Base-by-base conservation (phyloP, 768 basidiomycete genomes). In the Termitomyces sp. region DNA sequence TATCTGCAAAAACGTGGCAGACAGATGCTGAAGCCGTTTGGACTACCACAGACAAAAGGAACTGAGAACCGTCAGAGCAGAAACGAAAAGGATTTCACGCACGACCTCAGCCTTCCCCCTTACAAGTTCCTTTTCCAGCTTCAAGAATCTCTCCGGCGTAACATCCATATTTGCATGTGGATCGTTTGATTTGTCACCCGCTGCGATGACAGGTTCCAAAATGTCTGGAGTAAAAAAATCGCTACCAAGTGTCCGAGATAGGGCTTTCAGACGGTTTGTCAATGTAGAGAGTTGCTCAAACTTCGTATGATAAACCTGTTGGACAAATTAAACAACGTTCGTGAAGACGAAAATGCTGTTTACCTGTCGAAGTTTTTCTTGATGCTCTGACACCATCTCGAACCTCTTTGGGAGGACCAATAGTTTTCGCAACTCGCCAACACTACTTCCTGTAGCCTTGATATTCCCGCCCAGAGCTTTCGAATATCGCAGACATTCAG, bases 51-150 rank as follows among this genome's bases (percentile, higher is more conserved):
- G 25, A 35, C 45, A 40, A n/a, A 39, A 33, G 46, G 12, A 5
- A 11, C 52, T 55, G 42, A 56, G 47, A 50, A 48, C 4, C 18
- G 49, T 29, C 20, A 40, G 12, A 18, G 11, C 16, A 23, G 38
- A 15, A 15, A 22, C 10, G n/a, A 38, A 47, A 42, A 44, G 36
- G 12, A 25, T 38, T 49, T 4, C 20, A 76, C 89, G 64, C 62
- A 92, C 89, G 51, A 92, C 79, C 80, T 95, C 93, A n/a, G 81
- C 80, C 69, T 93, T 93, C 11, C 90, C 91, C 50, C 88, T 77
- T 10, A 89, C 85, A 16, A 94, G 79, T 63, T 94, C 91, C 66
- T 89, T 88, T 75, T 94, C 91, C 5, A 95, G 73, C 61, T 76
- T 86, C 43, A 83, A 77, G 64, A 95, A 91, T 12, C 89, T 80